Base-by-base conservation (phyloP, 1,139 yeast genomes). In the Hansenula sp. region DNA sequence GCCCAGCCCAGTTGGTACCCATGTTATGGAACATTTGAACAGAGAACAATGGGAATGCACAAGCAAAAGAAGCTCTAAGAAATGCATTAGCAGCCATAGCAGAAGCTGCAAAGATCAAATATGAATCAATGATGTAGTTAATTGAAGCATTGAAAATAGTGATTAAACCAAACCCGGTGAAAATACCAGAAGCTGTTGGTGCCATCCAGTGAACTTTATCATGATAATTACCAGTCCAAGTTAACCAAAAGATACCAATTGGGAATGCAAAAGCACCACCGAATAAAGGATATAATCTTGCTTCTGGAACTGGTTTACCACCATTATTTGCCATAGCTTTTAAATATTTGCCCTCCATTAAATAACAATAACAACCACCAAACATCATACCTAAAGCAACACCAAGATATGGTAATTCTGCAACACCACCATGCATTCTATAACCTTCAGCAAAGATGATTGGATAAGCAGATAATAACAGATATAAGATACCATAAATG, bases 11-110 rank as follows among this genome's bases (percentile, higher is more conserved):
- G 57, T 84, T 79, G 38, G 78, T 75, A 28, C 88, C 82, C 77
- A 89, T 73, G 49, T 73, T 74, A 14, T 68, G 62, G 62, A 88
- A 87, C 96, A 89, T 79, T 58, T 73, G 82, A 22, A 71, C 65
- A 3, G 82, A 76, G 53, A 90, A 90, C 44, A 90, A 68, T 29
- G 97, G 97, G 75, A 90, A 89, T 2, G 73, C 74, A 32, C 82
- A 85, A 45, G 83, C 89, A 53, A 77, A 75, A 0, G 69, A 56
- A 2, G 87, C 78, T 69, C 89, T 75, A 48, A 82, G 60, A 54
- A 89, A 79, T 0, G 96, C 80, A 59, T 87, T 87, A 13, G 84
- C 96, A 6, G 97, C 96, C 51, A 89, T 69, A 1, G 96, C 96
- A 21, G 95, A 83, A 6, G 96, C 96, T 5, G 96, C 95, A 56